Conservation (phyloP, 23 red algal species). For the Gracilaria caudata region DNA sequence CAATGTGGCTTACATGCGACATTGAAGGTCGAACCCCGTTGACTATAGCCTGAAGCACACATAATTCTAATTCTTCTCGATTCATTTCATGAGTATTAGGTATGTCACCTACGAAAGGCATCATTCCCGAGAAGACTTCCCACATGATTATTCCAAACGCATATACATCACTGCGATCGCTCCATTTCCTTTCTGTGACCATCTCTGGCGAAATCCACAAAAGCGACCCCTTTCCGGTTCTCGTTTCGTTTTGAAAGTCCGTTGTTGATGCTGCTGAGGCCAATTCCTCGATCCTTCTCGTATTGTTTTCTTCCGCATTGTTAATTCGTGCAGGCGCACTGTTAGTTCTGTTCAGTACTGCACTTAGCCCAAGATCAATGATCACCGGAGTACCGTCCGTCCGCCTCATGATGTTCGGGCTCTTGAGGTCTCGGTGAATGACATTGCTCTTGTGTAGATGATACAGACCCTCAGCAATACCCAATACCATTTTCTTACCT, state of each 20-base stretch:
- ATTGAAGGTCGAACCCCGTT: slow-evolving; percentile 50
- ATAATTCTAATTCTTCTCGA: slow-evolving; percentile 13
- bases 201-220: slow-evolving; percentile 74
- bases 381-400: slow-evolving; percentile 57
- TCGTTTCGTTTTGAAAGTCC: not conserved
- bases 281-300: not conserved
- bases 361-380: slow-evolving; percentile 82
- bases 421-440: slow-evolving; percentile 80
- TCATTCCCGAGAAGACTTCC: slow-evolving; percentile 53
- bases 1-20: slow-evolving; percentile 36
- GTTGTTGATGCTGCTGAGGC: not conserved
- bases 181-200: slow-evolving; percentile 56
- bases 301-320: not conserved
- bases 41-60: slow-evolving; percentile 33
- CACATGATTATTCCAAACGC: slow-evolving; percentile 82
- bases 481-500: slow-evolving; percentile 36
- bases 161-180: slow-evolving; percentile 54
- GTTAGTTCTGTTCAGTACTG: slow-evolving; percentile 16
- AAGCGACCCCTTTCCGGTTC: slow-evolving; percentile 30
- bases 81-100: not conserved
- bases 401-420: slow-evolving; percentile 63
- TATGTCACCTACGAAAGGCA: slow-evolving; percentile 25
- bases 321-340: not conserved
- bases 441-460: slow-evolving; percentile 69
- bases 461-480: slow-evolving; percentile 62